Evolutionary conservation across 192 early-diverging fungal species (phyloP), one percentile per base, ranked within the genome.

Genomic region (Coemansia erecta): DNA sequence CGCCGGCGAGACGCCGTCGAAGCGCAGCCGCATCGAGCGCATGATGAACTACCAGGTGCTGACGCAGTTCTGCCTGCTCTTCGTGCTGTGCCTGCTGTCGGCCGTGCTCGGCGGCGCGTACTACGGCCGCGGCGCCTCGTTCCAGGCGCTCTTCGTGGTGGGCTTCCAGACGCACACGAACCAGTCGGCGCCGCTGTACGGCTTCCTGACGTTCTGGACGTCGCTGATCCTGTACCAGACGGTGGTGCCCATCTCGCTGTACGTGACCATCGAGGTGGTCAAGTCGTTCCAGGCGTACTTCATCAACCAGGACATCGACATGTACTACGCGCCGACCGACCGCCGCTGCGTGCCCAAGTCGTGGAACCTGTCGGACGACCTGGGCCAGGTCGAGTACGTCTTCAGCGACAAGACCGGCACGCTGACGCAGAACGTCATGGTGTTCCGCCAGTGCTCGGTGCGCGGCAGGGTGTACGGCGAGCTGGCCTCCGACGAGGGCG

Each of bases 391-490:
- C 31, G 91, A 95, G 69, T 97, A 97, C 77, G 85, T 97, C 12
- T 97, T 98, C 64, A 91, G 90, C 21, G 97, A 98, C 78, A 98
- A 98, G 55, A 98, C 97, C 0, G 95, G 97, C 8, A 98, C 97
- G 2, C 71, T 98, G 41, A 98, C 97, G 0, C 89, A 92, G 63
- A 98, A 98, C 65, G 86, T 94, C 8, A 98, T 98, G 96, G 91
- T 92, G 72, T 95, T 94, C 60, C 87, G 89, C 46, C 89, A 91
- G 66, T 95, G 94, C 72, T 89, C 91, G 0, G 93, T 94, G 48
- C 86, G 86, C 26, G 96, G 94, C 14, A 77, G 86, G 14, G 75
- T 90, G 11, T 96, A 95, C 63, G 94, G 94, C 49, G 74, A 81
- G 58, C 52, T 73, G 6, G 58, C 77, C 31, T 24, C 48, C 24